Conservation (phyloP, 225 moss, liverwort and hornwort species). For the Bryoerythrophyllum caledonicum region DNA sequence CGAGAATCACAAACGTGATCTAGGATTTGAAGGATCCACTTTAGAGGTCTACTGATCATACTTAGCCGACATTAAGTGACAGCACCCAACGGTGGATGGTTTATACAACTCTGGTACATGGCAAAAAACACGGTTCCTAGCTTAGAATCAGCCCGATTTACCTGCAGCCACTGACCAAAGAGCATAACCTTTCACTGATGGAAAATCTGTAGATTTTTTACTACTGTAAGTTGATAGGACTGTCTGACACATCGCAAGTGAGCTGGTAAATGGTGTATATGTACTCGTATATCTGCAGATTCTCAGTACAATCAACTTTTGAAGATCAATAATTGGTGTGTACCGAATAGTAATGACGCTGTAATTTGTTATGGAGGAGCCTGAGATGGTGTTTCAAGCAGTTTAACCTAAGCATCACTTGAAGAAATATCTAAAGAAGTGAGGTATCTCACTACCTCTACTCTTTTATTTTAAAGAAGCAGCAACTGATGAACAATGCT, state of each 20-base stretch:
- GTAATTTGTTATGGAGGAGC: background rate
- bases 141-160: background rate
- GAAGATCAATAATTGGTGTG: background rate
- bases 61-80: background rate
- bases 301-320: constrained; percentile 1
- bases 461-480: constrained; percentile 1
- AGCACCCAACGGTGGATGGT: constrained; percentile 3
- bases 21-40: constrained; percentile 49
- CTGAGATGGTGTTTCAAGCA: background rate
- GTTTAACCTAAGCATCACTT: background rate
- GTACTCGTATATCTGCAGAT: constrained; percentile 1
- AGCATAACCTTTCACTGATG: background rate
- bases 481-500: background rate
- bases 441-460: background rate
- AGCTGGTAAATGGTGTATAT: background rate
- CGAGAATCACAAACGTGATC: constrained; percentile 65
- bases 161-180: constrained; percentile 4
- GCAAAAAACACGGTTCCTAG: too few relatives aligned
- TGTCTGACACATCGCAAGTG: background rate
- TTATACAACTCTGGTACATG: background rate
- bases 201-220: background rate
- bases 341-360: background rate
- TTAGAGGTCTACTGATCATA: constrained; percentile 44
- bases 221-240: background rate
- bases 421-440: background rate